Base-by-base conservation (phyloP, 148 eudicot genomes). In the Fallopia convolvulus region DNA sequence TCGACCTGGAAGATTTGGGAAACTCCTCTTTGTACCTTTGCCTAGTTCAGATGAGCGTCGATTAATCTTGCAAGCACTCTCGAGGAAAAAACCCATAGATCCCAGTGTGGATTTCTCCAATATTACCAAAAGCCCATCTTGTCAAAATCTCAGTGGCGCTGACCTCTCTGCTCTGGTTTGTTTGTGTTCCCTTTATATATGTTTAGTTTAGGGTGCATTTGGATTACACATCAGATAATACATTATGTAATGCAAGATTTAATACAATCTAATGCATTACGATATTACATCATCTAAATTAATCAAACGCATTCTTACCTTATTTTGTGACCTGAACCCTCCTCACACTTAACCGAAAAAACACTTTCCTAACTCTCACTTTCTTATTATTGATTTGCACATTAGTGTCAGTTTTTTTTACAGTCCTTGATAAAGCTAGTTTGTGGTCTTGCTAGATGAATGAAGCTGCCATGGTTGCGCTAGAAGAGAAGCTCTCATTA, bases 1-100 rank as follows among this genome's bases (percentile, higher is more conserved):
- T 41, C 82, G 95, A 74, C 89, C 91, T n/a, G 92, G 92, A 85
- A 87, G 94, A 44, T 88, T 88, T 60, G 94, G 90, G 46, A 86
- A 87, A 80, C 88, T 78, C 36, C 55, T 90, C 5, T 90, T 84
- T 74, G 88, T 90, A 32, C 89, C 91, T 81, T 84, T 90, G n/a
- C 94, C 94, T 3, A 83, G 71, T 79, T 77, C 87, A 70, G 90
- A 87, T 56, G 90, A 87, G 77, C 89, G 94, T 55, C 90, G 85
- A 17, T 63, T 87, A 71, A 90, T 90, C 76, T 79, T 90, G 49
- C 87, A 84, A 79, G 86, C 94, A 74, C 84, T 87, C 52, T 79
- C 84, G n/a, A 83, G 88, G 79, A 89, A 83, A 36, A 89, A 86
- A 77, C 89, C 84, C 23, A 18, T 91, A 76, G 93, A 88, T 80